Percentiles rank a stretch among this genome's conserved stretches.
Evolutionary conservation across 768 basidiomycete species (phyloP).

Genomic region (Collybiopsis luxurians): DNA sequence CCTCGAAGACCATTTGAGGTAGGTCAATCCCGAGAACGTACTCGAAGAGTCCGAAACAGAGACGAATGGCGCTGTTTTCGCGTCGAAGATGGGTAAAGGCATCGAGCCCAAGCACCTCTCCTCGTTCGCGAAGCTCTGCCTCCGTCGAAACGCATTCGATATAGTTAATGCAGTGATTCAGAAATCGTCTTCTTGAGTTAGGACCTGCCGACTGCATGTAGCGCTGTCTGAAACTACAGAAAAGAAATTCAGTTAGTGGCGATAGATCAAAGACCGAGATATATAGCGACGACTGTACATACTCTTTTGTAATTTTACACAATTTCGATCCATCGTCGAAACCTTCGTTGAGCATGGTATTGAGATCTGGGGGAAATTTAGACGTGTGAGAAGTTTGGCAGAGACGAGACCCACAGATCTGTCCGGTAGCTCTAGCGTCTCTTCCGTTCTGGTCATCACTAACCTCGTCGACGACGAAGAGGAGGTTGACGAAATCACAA

Average conservation of each 20-base stretch:
- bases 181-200: constrained; percentile 47
- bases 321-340: constrained; percentile 59
- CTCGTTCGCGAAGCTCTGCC: constrained; percentile 58
- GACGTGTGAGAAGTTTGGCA: neutral
- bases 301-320: constrained; percentile 62
- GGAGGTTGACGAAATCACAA: constrained; percentile 40
- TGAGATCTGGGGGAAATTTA: constrained; percentile 21
- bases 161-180: constrained; percentile 52
- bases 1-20: constrained; percentile 57
- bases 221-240: constrained; percentile 50
- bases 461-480: constrained; percentile 68
- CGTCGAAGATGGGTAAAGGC: constrained; percentile 58
- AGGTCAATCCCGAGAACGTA: constrained; percentile 62
- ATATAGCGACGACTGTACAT: too few relatives aligned
- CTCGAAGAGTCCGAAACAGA: constrained; percentile 63
- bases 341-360: constrained; percentile 47
- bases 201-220: constrained; percentile 44
- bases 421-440: constrained; percentile 52
- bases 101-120: constrained; percentile 49
- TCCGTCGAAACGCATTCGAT: constrained; percentile 57
- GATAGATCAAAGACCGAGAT: too few relatives aligned
- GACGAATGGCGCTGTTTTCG: constrained; percentile 65
- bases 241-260: neutral
- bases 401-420: constrained; percentile 29
- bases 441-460: constrained; percentile 62